Percentiles rank a stretch among this genome's conserved stretches.
These are phyloP conservation scores for Murraya koenigii DNA, from an alignment of 345 rosid genomes.

Conservation along the genomic window DNA sequence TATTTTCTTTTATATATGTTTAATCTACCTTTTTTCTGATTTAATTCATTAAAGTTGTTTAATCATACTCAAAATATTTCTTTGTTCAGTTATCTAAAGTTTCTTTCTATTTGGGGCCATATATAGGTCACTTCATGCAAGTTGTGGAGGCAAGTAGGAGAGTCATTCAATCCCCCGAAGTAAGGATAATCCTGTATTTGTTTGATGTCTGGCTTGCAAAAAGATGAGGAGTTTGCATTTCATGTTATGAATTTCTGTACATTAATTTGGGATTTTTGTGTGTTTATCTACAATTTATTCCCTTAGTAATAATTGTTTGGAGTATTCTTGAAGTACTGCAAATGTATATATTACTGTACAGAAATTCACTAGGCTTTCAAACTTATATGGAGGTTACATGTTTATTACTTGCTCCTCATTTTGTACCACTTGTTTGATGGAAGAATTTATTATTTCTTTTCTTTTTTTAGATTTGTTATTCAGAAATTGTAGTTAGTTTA, in stretches of 20 bases:
- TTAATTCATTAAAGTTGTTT: not conserved
- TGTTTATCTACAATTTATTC: not conserved
- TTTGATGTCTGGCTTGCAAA: slow-evolving; percentile 8
- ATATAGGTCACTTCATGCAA: slow-evolving; percentile 66
- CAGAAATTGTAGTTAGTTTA: not conserved
- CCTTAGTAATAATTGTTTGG: not conserved
- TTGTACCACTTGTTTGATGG: not conserved
- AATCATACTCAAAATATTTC: not conserved
- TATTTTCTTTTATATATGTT: not conserved
- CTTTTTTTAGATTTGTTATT: not conserved
- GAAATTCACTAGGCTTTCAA: not conserved
- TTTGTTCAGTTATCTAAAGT: not conserved
- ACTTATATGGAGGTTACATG: not conserved
- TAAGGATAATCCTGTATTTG: slow-evolving; percentile 28
- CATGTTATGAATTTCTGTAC: not conserved
- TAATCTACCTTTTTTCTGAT: not conserved
- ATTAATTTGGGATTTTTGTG: not conserved
- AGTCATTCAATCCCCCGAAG: slow-evolving; percentile 79
- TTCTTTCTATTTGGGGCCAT: slow-evolving; percentile 10
- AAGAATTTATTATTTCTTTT: not conserved
- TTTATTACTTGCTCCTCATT: not conserved
- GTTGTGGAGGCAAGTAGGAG: slow-evolving; percentile 81
- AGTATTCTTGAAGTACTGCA: not conserved
- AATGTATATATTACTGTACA: not conserved
- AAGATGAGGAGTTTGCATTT: not conserved